These are phyloP conservation scores for Solanum lycopersicoides DNA, from an alignment of 257 asterid genomes.

Conservation along the genomic window DNA sequence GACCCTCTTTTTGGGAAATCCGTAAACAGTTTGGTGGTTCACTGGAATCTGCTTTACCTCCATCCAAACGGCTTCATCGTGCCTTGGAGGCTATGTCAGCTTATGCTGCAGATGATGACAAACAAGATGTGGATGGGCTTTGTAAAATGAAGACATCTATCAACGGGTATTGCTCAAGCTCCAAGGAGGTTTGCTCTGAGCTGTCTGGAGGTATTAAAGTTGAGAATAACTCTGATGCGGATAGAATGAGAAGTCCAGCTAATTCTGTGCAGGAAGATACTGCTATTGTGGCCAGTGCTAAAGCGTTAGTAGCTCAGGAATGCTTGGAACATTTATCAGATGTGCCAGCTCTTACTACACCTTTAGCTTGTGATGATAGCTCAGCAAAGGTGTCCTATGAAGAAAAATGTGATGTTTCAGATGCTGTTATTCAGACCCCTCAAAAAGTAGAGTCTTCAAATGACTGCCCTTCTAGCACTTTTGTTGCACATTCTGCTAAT, in stretches of 20 bases:
- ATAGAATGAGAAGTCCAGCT: not conserved
- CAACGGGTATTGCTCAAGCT: constrained; percentile 5
- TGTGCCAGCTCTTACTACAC: constrained; percentile 17
- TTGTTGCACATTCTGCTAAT: constrained; percentile 17
- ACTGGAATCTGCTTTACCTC: constrained; percentile 86
- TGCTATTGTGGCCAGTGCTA: constrained; percentile 18
- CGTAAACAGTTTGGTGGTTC: constrained; percentile 33
- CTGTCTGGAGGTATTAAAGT: not conserved
- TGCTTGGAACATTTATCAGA: constrained; percentile 14
- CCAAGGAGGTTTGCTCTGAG: constrained; percentile 19
- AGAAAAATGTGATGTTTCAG: constrained; percentile 13
- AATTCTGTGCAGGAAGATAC: constrained; percentile 21
- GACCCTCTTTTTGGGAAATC: constrained; percentile 37
- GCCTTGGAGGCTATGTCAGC: constrained; percentile 99
- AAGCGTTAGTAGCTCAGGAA: constrained; percentile 5
- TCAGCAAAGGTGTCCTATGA: constrained; percentile 16
- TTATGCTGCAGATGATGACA: constrained; percentile 64
- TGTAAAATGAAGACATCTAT: constrained; percentile 7
- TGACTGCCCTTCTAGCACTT: constrained; percentile 17
- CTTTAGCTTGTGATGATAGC: constrained; percentile 9
- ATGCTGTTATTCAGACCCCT: constrained; percentile 9
- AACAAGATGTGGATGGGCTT: constrained; percentile 27
- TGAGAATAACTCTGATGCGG: constrained; percentile 2
- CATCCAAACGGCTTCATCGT: constrained; percentile 89
- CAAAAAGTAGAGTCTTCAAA: constrained; percentile 5